phyloP scores from a whole-genome alignment of 2,329 filamentous ascomycete genomes.

The Paramyrothecium roridum region DNA sequence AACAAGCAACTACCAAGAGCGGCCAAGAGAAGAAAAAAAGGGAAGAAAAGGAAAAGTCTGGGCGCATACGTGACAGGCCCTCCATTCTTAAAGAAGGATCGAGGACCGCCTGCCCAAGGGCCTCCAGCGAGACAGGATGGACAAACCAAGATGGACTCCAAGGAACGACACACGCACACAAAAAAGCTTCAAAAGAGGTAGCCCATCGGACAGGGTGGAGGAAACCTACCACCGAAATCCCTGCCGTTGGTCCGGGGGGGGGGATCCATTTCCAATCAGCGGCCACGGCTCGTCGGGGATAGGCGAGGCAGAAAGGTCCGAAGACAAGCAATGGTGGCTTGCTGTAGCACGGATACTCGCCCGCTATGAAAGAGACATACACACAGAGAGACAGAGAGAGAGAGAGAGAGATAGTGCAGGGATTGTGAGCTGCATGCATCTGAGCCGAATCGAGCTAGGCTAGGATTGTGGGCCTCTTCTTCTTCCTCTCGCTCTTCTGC shows the following conservation, averaged over 20 bases:
- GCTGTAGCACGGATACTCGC: background rate
- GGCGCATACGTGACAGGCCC: too few relatives aligned
- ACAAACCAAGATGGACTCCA: too few relatives aligned
- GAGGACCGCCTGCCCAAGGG: too few relatives aligned
- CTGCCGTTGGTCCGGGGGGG: background rate
- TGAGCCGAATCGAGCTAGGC: background rate
- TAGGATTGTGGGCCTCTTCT: background rate
- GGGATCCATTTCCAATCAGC: background rate
- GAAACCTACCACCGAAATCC: background rate
- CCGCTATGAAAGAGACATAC: too few relatives aligned
- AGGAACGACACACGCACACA: too few relatives aligned
- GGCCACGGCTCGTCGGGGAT: background rate
- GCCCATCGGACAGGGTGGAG: background rate
- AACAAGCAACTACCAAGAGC: background rate
- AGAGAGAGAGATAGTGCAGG: background rate
- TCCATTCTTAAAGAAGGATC: too few relatives aligned
- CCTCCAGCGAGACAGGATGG: too few relatives aligned
- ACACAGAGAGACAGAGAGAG: too few relatives aligned
- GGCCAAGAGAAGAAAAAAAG: background rate
- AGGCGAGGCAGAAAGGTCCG: background rate
- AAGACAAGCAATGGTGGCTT: background rate
- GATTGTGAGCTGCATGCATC: background rate
- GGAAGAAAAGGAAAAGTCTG: background rate
- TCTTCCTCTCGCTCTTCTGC: background rate
- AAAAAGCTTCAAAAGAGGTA: too few relatives aligned